phyloP scores from a whole-genome alignment of 352 stramenopile genomes.

The Pythium rishiriense region DNA sequence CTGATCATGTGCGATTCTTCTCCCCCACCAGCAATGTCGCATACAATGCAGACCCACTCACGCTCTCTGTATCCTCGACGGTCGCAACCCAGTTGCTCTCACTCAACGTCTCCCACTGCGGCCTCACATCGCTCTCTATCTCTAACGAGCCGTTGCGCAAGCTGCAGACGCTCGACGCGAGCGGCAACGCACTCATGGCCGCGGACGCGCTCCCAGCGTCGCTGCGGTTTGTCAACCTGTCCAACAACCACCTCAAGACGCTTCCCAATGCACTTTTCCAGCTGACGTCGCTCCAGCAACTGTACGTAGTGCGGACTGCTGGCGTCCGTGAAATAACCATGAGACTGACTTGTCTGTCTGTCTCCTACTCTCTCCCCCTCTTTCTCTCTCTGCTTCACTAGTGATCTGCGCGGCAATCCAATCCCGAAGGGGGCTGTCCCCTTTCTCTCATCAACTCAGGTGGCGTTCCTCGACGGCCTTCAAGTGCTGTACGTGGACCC shows the following conservation, averaged over 20 bases:
- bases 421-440: conserved; percentile 3
- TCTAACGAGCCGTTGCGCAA: not conserved
- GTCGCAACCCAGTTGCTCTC: not conserved
- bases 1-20: too few relatives aligned
- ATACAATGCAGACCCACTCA: conserved; percentile 5
- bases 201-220: conserved; percentile 1
- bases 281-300: conserved; percentile 13
- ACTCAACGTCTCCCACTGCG: conserved; percentile 20
- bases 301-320: too few relatives aligned
- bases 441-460: conserved; percentile 6
- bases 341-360: too few relatives aligned
- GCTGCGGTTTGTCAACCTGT: conserved; percentile 19
- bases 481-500: conserved; percentile 12
- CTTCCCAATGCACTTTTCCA: conserved; percentile 14
- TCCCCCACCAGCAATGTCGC: conserved; percentile 18
- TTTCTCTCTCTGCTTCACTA: not conserved
- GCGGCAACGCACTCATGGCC: conserved; percentile 14
- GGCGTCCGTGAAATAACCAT: too few relatives aligned
- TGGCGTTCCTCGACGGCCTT: conserved; percentile 20
- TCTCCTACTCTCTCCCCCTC: too few relatives aligned
- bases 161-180: conserved; percentile 17
- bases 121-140: conserved; percentile 3
- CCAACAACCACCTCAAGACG: conserved; percentile 13
- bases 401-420: conserved; percentile 21
- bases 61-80: not conserved